phyloP scores from a whole-genome alignment of 2,329 filamentous ascomycete genomes.

The Ascochyta rabiei region DNA sequence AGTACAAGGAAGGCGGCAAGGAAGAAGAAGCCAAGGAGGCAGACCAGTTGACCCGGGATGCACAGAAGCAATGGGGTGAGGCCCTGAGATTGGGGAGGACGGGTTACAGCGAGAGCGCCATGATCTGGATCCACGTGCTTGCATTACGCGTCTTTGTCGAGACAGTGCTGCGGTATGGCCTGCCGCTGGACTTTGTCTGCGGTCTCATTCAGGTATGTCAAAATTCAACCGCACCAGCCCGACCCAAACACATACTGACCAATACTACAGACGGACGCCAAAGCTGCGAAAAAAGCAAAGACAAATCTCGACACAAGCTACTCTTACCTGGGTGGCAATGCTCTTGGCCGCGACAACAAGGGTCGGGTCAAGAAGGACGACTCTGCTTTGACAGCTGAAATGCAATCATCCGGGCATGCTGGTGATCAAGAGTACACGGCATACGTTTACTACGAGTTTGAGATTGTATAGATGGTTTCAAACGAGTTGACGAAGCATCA shows the following conservation, averaged over 20 bases:
- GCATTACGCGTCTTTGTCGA: slow-evolving; percentile 94
- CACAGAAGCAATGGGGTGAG: slow-evolving; percentile 91
- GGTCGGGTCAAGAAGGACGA: slow-evolving; percentile 92
- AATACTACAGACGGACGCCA: slow-evolving; percentile 72
- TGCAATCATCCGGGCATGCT: slow-evolving; percentile 74
- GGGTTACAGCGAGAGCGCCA: slow-evolving; percentile 94
- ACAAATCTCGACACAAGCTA: slow-evolving; percentile 76
- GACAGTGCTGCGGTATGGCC: slow-evolving; percentile 92
- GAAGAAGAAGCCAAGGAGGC: slow-evolving; percentile 90
- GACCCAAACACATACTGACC: slow-evolving; percentile 1
- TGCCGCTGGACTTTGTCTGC: slow-evolving; percentile 88
- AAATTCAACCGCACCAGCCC: neutral
- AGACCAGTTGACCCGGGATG: slow-evolving; percentile 79
- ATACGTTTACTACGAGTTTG: slow-evolving; percentile 96
- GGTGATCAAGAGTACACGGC: slow-evolving; percentile 88
- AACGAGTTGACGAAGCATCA: neutral
- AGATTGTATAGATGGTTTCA: slow-evolving; percentile 58
- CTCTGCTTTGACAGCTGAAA: slow-evolving; percentile 75
- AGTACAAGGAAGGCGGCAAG: slow-evolving; percentile 85
- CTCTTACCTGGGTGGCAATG: slow-evolving; percentile 92
- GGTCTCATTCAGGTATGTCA: slow-evolving; percentile 75
- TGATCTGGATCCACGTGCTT: slow-evolving; percentile 94
- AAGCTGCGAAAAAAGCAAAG: slow-evolving; percentile 75
- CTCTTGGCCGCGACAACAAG: slow-evolving; percentile 91
- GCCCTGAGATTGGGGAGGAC: slow-evolving; percentile 84